Percentiles rank a stretch among this genome's conserved stretches.
phyloP scores from a whole-genome alignment of 371 early-diverging fungal species.

The Mucor lusitanicus region DNA sequence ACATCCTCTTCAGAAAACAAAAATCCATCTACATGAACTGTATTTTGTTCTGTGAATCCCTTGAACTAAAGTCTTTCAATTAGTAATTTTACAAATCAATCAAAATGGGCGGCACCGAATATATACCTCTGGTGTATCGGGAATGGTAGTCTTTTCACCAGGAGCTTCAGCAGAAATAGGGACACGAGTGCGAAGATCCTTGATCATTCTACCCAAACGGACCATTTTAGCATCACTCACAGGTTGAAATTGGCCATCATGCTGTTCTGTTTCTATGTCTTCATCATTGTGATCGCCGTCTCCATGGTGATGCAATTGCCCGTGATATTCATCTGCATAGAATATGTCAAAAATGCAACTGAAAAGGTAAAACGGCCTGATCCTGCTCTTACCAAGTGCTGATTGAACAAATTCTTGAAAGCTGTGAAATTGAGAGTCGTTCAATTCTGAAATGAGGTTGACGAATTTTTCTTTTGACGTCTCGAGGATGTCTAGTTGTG shows the following conservation, averaged over 20 bases:
- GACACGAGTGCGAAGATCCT: constrained; percentile 55
- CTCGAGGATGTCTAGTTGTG: constrained; percentile 33
- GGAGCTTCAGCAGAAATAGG: constrained; percentile 68
- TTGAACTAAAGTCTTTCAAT: constrained; percentile 40
- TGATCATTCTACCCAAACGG: constrained; percentile 51
- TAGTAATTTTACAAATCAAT: not conserved
- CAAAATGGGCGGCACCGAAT: not conserved
- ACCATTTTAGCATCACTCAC: constrained; percentile 47
- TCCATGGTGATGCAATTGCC: constrained; percentile 31
- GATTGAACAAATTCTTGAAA: constrained; percentile 59
- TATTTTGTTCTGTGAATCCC: constrained; percentile 57
- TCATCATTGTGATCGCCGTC: constrained; percentile 23
- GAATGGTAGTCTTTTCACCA: constrained; percentile 57
- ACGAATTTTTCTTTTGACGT: constrained; percentile 54
- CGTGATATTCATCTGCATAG: constrained; percentile 42
- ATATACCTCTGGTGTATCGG: constrained; percentile 53
- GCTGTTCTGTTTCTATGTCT: constrained; percentile 25
- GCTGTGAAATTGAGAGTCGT: constrained; percentile 52
- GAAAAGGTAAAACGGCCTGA: not conserved
- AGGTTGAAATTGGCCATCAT: constrained; percentile 39
- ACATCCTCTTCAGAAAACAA: constrained; percentile 68
- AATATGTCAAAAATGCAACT: not conserved
- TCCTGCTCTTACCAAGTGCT: constrained; percentile 50
- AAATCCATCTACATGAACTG: constrained; percentile 68
- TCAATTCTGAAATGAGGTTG: constrained; percentile 49